Base-by-base conservation (phyloP, 2,329 filamentous ascomycete species). In the Juglanconis sp. region DNA sequence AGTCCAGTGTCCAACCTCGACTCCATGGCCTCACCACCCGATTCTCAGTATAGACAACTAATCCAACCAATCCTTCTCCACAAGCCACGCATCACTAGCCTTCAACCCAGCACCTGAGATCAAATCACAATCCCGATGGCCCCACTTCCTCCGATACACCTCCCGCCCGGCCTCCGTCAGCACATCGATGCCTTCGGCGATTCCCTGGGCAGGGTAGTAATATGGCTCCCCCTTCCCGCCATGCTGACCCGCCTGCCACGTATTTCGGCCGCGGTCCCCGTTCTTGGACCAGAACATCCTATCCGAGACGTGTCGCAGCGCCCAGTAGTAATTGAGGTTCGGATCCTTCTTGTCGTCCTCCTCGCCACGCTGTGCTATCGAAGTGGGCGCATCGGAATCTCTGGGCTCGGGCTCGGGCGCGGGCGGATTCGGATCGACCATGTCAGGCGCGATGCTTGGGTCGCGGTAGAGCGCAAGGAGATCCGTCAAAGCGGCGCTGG, bases 201-300 rank as follows among this genome's bases (percentile, higher is more conserved):
- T 72, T 1, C 80, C 81, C 2, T 74, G 74, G 0, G 77, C 64
- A 55, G 79, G 72, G 62, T 82, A 78, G 68, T 83, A 80, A 62
- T 78, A 85, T 1, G 81, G 81, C 67, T 85, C 82, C 13, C 79
- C 80, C 31, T 74, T 56, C 1, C 82, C 82, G 35, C 81, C 81
- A 5, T 70, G 74, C 66, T 85, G 82, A 35, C 76, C 74, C 3
- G 67, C 68, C 66, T 84, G 81, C 82, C 82, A 85, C 10, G 74
- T 79, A 68, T 84, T 84, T 35, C 81, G 73, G 24, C 71, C 68
- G 50, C 73, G 72, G 6, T 69, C 69, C 51, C 73, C 70, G 57
- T 77, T 71, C 65, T 79, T 79, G 67, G 77, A 74, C 44, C 76
- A 71, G 59, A 71, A 73, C 77, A 80, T 79, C 30, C 68, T 65